These are phyloP conservation scores for Cyberlindnera japonica DNA, from an alignment of 805 yeast genomes.

Conservation along the genomic window DNA sequence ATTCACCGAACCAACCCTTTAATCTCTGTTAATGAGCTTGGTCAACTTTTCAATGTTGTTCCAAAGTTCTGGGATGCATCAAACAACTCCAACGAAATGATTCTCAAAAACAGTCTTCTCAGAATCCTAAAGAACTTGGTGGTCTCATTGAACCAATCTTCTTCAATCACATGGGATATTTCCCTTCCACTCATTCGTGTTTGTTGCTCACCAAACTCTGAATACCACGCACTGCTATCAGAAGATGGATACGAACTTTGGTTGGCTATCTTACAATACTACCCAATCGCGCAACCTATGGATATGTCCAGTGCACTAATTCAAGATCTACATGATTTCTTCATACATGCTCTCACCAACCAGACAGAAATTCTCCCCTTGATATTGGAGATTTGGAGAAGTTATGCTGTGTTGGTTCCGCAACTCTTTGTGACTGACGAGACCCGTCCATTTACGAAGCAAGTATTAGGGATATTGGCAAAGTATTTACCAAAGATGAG, in stretches of 20 bases:
- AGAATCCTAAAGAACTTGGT: constrained; percentile 57
- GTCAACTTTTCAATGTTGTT: constrained; percentile 51
- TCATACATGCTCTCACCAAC: constrained; percentile 56
- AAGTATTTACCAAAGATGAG: constrained; percentile 57
- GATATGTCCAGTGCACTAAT: constrained; percentile 19
- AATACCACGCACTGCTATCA: constrained; percentile 51
- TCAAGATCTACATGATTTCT: constrained; percentile 27
- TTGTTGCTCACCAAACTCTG: constrained; percentile 60
- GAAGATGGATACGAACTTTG: constrained; percentile 90
- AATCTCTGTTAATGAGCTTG: constrained; percentile 47
- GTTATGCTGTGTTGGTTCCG: constrained; percentile 53
- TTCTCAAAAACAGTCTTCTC: constrained; percentile 46
- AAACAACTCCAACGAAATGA: constrained; percentile 38
- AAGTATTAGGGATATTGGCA: constrained; percentile 47
- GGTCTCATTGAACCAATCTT: constrained; percentile 52
- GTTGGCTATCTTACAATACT: constrained; percentile 63
- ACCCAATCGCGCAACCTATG: constrained; percentile 35
- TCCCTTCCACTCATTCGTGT: constrained; percentile 60
- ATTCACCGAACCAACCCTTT: constrained; percentile 64
- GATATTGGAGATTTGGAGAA: constrained; percentile 56
- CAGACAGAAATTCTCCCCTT: constrained; percentile 74
- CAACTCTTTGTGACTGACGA: constrained; percentile 34
- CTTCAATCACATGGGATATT: constrained; percentile 46
- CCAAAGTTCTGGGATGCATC: constrained; percentile 76
- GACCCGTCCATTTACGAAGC: constrained; percentile 31